These are phyloP conservation scores for Byssoonygena ceratinophila DNA, from an alignment of 2,329 filamentous ascomycete species.

Conservation along the genomic window DNA sequence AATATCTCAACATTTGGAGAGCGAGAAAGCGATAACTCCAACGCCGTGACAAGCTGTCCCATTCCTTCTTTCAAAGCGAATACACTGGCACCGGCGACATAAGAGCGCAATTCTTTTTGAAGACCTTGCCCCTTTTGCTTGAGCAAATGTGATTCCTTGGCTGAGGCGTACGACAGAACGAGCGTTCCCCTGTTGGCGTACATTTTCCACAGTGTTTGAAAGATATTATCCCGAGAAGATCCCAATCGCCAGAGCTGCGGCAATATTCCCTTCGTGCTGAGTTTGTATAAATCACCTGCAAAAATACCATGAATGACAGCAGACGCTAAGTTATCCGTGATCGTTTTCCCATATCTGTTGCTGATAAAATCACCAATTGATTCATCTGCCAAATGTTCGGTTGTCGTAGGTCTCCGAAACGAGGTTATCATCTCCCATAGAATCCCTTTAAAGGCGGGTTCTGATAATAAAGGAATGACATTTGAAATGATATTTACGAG, in stretches of 20 bases:
- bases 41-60: constrained; percentile 46
- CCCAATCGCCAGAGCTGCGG: constrained; percentile 44
- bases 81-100: constrained; percentile 27
- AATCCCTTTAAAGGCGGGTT: constrained; percentile 48
- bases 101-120: constrained; percentile 12
- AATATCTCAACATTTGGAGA: constrained; percentile 53
- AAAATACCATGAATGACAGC: constrained; percentile 78
- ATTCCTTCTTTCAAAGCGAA: constrained; percentile 48
- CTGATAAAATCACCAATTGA: constrained; percentile 59
- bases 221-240: neutral
- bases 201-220: neutral
- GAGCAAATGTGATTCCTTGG: constrained; percentile 13
- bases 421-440: constrained; percentile 27
- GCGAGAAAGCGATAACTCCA: constrained; percentile 43
- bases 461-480: constrained; percentile 33
- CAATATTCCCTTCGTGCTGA: constrained; percentile 61
- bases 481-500: constrained; percentile 25
- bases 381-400: constrained; percentile 46
- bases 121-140: constrained; percentile 14
- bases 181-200: neutral
- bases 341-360: constrained; percentile 40
- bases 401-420: constrained; percentile 25
- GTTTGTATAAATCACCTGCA: constrained; percentile 71
- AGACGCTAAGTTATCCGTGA: constrained; percentile 64
- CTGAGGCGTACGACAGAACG: neutral